Conservation (phyloP, 257 asterid species). For the Ocimum tenuiflorum region DNA sequence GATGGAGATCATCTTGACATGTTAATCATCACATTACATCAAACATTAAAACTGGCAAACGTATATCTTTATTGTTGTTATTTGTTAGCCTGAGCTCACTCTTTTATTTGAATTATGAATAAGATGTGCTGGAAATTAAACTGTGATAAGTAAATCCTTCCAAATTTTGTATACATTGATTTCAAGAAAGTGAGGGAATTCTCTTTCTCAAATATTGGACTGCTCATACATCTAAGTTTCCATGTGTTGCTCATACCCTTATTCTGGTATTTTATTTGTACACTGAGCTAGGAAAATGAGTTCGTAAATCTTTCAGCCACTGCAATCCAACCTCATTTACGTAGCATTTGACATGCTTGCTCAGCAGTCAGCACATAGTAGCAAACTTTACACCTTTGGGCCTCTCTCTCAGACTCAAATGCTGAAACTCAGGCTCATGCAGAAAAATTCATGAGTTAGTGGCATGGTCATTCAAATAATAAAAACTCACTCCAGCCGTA, state of each 20-base stretch:
- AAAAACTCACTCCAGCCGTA: not conserved
- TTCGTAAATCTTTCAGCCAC: not conserved
- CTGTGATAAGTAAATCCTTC: not conserved
- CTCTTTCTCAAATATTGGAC: not conserved
- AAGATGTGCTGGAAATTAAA: conserved; percentile 4
- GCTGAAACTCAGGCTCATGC: not conserved
- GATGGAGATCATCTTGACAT: not conserved
- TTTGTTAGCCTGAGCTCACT: not conserved
- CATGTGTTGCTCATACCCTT: conserved; percentile 3
- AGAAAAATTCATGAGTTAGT: not conserved
- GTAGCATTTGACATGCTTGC: not conserved
- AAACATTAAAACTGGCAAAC: conserved; percentile 8
- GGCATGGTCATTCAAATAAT: too few species aligned
- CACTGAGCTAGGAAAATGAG: not conserved
- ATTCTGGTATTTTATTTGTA: not conserved
- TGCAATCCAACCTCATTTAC: not conserved
- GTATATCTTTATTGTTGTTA: conserved; percentile 5
- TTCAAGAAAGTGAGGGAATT: not conserved
- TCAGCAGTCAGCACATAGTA: not conserved
- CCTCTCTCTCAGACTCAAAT: not conserved
- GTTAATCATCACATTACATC: conserved; percentile 5
- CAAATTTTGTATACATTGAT: not conserved
- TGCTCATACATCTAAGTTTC: not conserved
- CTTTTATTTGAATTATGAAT: not conserved
- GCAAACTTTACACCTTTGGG: not conserved